Evolutionary conservation across 2,329 filamentous ascomycete genomes (phyloP), one percentile per base, ranked within the genome.

Genomic region (Elsinoe fawcettii): DNA sequence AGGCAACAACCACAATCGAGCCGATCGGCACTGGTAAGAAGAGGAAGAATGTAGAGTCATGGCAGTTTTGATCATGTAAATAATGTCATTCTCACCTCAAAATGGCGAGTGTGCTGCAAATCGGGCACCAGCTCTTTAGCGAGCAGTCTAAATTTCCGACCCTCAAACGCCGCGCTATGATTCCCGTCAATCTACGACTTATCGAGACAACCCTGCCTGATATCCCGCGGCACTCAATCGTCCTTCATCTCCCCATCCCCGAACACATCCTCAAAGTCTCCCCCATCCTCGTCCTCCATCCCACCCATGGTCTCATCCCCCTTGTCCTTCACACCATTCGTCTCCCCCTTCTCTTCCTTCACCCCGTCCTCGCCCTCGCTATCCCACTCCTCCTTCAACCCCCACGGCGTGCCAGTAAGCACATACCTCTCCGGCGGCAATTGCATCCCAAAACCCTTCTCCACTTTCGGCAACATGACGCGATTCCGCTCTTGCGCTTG

Each of bases 401-500:
- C 74, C 80, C 80, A 83, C 32, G 75, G 78, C 7, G 73, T 72
- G 0, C 80, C 80, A 2, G 79, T 82, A 51, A 82, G 70, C 67
- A 79, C 81, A 64, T 83, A 85, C 67, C 81, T 72, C 74, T 85
- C 83, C 12, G 80, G 79, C 60, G 83, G 83, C 65, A 85, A 66
- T 58, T 81, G 72, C 59, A 85, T 72, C 2, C 82, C 82, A 64
- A 75, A 82, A 49, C 78, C 75, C 46, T 79, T 71, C 61, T 80
- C 76, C n/a, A 81, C 76, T 62, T 76, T 71, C 39, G 79, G 79
- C 61, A 90, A 71, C 1, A 78, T 80, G 25, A 86, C 75, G 64
- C 81, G 81, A 72, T 90, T 90, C 61, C 84, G 75, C 67, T 87
- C 83, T 61, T 79, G 76, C 11, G 87, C 88, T n/a, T 90, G 75